Base-by-base conservation (phyloP, 805 yeast species). In the Ogataea ganodermae region DNA sequence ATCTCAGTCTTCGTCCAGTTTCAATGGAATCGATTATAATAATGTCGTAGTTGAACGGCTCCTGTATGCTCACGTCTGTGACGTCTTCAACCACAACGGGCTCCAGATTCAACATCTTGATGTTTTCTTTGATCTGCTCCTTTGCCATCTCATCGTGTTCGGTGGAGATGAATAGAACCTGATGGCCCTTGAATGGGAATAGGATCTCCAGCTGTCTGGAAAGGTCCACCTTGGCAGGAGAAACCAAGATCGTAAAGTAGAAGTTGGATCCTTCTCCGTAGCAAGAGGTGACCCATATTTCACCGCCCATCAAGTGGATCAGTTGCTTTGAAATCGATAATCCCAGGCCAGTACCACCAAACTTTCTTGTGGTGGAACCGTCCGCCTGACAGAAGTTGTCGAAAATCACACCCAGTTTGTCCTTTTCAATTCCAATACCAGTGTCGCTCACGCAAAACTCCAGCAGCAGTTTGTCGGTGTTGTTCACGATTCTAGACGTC, bases 311-410 rank as follows among this genome's bases (percentile, higher is more conserved):
- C 54, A 89, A 75, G 60, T 87, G 91, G 60, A 89, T 89, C 57
- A 89, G 75, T 59, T 88, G 89, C 65, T 87, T 88, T 8, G 96
- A 89, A 65, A 89, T 89, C 2, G 95, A 86, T 46, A 89, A 74
- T 14, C 96, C 96, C 38, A 89, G 74, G 53, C 96, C 96, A 3
- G 96, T 89, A 60, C 96, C 96, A 59, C 96, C 96, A 64, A 89
- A 89, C 66, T 88, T 88, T 64, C 96, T 79, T 1, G 96, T 89
- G 2, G 96, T 89, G 4, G 96, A 87, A 35, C 96, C 96, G 69
- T 89, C 96, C 7, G 96, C 96, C 66, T 89, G 96, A 56, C 96
- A 86, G 71, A 89, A 89, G 2, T 92, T 89, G 61, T 89, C 96
- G 61, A 89, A 89, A 57, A 89, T 89, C 35, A 89, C 74, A 26